Base-by-base conservation (phyloP, 352 stramenopile species). In the Globisporangium apiculatum region DNA sequence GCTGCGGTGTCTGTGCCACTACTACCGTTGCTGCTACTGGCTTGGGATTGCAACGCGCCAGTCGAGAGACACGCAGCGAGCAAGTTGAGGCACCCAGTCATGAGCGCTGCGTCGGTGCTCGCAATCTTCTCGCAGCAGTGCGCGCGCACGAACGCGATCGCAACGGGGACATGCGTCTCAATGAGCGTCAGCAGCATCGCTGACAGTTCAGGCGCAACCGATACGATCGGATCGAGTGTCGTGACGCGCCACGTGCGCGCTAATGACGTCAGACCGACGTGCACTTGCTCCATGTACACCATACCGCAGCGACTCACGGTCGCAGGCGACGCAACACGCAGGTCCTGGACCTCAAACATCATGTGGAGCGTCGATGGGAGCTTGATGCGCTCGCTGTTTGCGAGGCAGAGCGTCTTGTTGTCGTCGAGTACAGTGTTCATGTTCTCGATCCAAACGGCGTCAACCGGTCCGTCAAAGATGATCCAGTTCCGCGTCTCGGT, bases 371-470 rank as follows among this genome's bases (percentile, higher is more conserved):
- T 91, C 48, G 85, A 69, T 9, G 84, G 84, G 9, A 95, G 62
- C 57, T 95, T 95, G 63, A 95, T 95, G 9, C 84, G 83, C 53
- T 95, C 86, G 59, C 82, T 92, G 56, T 95, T 95, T 35, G 83
- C 85, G 0, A 95, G 53, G 48, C 86, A 95, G 8, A 95, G 55
- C 15, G 86, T 94, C 57, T 94, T 95, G 73, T 95, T 95, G 58
- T 95, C 86, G 53, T 95, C 86, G 18, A 95, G 61, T 41, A 95
- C 86, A 0, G 86, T 95, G 58, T 95, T 94, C 86, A 94, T 97
- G 62, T 96, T 96, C 60, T 97, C 89, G 60, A 97, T 97, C 89
- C 89, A 97, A 5, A 97, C 87, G 0, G 89, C 89, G 67, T 97
- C 89, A 1, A 97, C 84, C 3, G 87, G 87, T 0, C 87, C 89